Conservation (phyloP, 495 filamentous ascomycete genomes). For the Filosporella fistucella region DNA sequence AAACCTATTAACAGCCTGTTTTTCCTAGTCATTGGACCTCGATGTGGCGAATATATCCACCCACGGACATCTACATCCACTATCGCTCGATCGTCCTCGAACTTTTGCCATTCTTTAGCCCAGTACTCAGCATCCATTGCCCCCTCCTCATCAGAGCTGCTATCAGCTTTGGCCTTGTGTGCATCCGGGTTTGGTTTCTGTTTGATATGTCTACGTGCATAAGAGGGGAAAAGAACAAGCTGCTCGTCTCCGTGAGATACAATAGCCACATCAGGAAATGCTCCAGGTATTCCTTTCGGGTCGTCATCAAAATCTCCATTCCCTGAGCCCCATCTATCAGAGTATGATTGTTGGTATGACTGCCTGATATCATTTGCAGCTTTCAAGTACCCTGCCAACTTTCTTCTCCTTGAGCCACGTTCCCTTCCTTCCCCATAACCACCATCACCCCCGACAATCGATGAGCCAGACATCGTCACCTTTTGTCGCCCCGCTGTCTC, state of each 20-base stretch:
- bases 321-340: conserved; percentile 45
- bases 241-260: conserved; percentile 78
- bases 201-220: conserved; percentile 62
- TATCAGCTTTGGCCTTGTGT: conserved; percentile 21
- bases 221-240: conserved; percentile 92
- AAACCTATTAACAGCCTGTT: conserved; percentile 82
- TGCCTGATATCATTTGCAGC: conserved; percentile 90
- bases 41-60: conserved; percentile 82
- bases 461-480: conserved; percentile 26
- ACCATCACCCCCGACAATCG: conserved; percentile 7
- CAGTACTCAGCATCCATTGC: conserved; percentile 60
- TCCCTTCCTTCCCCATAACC: conserved; percentile 36
- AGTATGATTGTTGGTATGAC: conserved; percentile 81
- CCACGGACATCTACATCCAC: conserved; percentile 93
- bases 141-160: conserved; percentile 13
- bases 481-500: conserved; percentile 11
- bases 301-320: conserved; percentile 50
- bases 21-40: conserved; percentile 81
- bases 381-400: conserved; percentile 78
- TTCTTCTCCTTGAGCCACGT: conserved; percentile 67
- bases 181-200: conserved; percentile 19
- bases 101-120: conserved; percentile 61
- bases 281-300: conserved; percentile 59
- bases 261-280: conserved; percentile 79
- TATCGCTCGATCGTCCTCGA: conserved; percentile 72